These are phyloP conservation scores for Boletus bicolor DNA, from an alignment of 768 basidiomycete genomes.

Conservation along the genomic window DNA sequence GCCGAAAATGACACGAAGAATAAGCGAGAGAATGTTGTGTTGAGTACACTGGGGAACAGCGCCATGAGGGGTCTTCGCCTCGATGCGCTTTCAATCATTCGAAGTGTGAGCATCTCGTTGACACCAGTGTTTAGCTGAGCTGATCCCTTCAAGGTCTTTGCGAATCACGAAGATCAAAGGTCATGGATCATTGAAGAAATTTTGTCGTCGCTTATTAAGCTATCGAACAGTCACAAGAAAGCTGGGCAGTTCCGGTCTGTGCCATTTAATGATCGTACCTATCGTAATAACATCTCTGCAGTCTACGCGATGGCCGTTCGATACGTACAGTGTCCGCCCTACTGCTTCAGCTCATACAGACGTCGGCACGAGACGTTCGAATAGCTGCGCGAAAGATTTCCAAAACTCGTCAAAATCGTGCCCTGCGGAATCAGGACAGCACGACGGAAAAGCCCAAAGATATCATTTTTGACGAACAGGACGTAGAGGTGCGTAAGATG, in stretches of 20 bases:
- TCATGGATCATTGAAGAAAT: constrained; percentile 99
- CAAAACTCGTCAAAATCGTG: constrained; percentile 60
- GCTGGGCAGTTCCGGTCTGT: constrained; percentile 84
- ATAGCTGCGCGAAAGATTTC: constrained; percentile 61
- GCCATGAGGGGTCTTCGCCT: constrained; percentile 80
- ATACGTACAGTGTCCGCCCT: constrained; percentile 94
- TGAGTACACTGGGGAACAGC: constrained; percentile 68
- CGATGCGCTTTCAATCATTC: constrained; percentile 78
- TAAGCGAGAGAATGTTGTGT: constrained; percentile 54
- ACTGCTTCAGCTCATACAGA: constrained; percentile 93
- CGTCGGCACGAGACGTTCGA: constrained; percentile 85
- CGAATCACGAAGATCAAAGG: constrained; percentile 85
- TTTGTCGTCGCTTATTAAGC: constrained; percentile 80
- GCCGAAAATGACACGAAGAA: constrained; percentile 53
- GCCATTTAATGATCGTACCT: background rate
- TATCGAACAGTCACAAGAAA: constrained; percentile 86
- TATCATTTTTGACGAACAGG: constrained; percentile 63
- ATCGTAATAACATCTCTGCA: constrained; percentile 29
- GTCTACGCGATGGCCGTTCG: constrained; percentile 83
- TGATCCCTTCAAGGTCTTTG: constrained; percentile 67
- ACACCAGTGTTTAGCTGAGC: background rate
- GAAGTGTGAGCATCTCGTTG: constrained; percentile 58
- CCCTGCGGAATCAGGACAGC: constrained; percentile 63
- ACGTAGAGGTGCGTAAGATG: constrained; percentile 48
- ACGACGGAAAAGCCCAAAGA: constrained; percentile 46